A percentile compares a stretch with the other conserved stretches of the same genome.
These are phyloP conservation scores for Malassezia restricta DNA, from an alignment of 1,284 basidiomycete species.

Conservation along the genomic window DNA sequence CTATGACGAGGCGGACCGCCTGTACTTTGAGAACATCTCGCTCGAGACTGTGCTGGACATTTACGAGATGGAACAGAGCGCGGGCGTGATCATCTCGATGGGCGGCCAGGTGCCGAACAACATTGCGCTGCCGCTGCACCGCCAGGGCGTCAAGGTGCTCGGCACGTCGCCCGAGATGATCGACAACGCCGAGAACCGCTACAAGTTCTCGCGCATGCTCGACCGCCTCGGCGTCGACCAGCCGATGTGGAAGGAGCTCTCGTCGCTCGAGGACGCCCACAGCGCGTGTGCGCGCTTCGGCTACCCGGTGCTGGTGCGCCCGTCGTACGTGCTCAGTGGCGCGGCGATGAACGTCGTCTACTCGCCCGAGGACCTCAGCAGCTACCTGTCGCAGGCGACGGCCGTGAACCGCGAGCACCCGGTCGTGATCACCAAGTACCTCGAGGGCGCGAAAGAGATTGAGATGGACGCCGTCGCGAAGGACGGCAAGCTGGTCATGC, in stretches of 20 bases:
- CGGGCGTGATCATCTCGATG: conserved; percentile 91
- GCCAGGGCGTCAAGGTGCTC: conserved; percentile 93
- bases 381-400: conserved; percentile 87
- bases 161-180: conserved; percentile 99
- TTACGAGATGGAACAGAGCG: conserved; percentile 77
- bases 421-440: conserved; percentile 97
- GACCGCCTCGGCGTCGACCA: conserved; percentile 97
- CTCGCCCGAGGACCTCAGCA: conserved; percentile 74
- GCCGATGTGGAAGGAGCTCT: conserved; percentile 91
- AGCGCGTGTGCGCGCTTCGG: conserved; percentile 49
- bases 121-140: conserved; percentile 81
- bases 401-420: conserved; percentile 94
- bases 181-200: conserved; percentile 95
- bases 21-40: conserved; percentile 98
- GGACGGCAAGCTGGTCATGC: conserved; percentile 96
- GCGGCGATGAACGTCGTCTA: conserved; percentile 99
- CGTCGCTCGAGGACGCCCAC: conserved; percentile 75
- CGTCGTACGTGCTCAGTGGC: conserved; percentile 93
- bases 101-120: conserved; percentile 98
- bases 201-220: conserved; percentile 95
- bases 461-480: conserved; percentile 98
- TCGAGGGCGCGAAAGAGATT: conserved; percentile 98
- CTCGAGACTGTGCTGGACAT: conserved; percentile 94
- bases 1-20: conserved; percentile 93
- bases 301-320: conserved; percentile 89